Evolutionary conservation across 2,329 filamentous ascomycete genomes (phyloP).

Genomic region (Clarireedia hainanense): DNA sequence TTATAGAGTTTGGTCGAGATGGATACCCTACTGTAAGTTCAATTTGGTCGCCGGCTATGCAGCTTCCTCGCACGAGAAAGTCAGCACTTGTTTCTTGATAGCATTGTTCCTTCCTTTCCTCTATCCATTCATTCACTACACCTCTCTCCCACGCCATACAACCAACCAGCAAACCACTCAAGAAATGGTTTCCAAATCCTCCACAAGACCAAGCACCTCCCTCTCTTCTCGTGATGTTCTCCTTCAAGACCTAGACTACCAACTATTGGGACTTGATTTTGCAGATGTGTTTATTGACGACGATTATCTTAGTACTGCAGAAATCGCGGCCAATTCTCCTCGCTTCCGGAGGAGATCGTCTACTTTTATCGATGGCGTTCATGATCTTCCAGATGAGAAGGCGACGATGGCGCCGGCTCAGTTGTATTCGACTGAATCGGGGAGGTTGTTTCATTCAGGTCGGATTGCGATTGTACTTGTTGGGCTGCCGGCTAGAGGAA

Average conservation of each 20-base stretch:
- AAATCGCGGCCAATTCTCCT: constrained; percentile 84
- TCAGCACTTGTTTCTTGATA: neutral
- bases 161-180: neutral
- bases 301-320: constrained; percentile 51
- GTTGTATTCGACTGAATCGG: constrained; percentile 96
- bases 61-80: neutral
- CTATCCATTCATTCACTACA: neutral
- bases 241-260: neutral
- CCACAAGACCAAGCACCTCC: neutral
- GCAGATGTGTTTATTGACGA: neutral
- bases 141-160: neutral
- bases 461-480: constrained; percentile 97
- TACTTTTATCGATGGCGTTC: constrained; percentile 94
- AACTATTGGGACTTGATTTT: neutral
- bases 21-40: constrained; percentile 10
- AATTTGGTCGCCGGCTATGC: neutral
- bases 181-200: neutral
- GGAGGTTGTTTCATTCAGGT: constrained; percentile 91
- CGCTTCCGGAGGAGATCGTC: constrained; percentile 88
- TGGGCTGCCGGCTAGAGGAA: constrained; percentile 86
- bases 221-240: neutral
- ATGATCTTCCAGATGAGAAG: constrained; percentile 75
- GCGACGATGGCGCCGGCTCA: constrained; percentile 79
- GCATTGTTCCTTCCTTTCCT: neutral
- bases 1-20: neutral